Base-by-base conservation (phyloP, 345 rosid species). In the Toxicodendron radicans region DNA sequence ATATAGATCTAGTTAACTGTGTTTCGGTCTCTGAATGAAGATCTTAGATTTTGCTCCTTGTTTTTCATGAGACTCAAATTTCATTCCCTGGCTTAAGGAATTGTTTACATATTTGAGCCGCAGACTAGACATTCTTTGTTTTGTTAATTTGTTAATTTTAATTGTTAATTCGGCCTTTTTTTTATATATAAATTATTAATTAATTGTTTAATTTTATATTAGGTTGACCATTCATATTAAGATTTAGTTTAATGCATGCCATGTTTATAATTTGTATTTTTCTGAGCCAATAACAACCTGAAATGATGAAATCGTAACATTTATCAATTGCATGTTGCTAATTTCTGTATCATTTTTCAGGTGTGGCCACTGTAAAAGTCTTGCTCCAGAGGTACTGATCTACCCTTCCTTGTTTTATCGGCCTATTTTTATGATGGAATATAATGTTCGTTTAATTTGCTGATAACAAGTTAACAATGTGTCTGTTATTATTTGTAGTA, bases 321-420 rank as follows among this genome's bases (percentile, higher is more conserved):
- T 38, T 38, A 7, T 38, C 43, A 38, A 38, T 38, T 38, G 43
- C 43, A 38, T 38, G 43, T 38, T 38, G 43, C 43, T 38, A 1
- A 38, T 38, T 38, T 21, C 17, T 69, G 21, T 73, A 9, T 21
- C 1, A 6, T 66, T 33, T 68, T 73, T 58, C 86, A 93, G 99
- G 99, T 95, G 98, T 70, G 99, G 98, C 2, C 99, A 95, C 85
- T 91, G 99, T 74, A 84, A 89, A 87, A 87, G 79, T 30, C 98
- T 95, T 76, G 96, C 99, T 78, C 99, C 99, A 21, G 91, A 93
- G 97, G 99, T 95, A 77, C 65, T 66, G 10, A 57, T 60, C 12
- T 33, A 11, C 13, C 70, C 21, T 24, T 5, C 18, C 7, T 21
- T 14, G 14, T 45, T 38, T 51, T 58, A 17, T n/a, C n/a, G n/a